A percentile compares a stretch with the other conserved stretches of the same genome.
Conservation (phyloP, 345 rosid species). For the Brassica cretica region DNA sequence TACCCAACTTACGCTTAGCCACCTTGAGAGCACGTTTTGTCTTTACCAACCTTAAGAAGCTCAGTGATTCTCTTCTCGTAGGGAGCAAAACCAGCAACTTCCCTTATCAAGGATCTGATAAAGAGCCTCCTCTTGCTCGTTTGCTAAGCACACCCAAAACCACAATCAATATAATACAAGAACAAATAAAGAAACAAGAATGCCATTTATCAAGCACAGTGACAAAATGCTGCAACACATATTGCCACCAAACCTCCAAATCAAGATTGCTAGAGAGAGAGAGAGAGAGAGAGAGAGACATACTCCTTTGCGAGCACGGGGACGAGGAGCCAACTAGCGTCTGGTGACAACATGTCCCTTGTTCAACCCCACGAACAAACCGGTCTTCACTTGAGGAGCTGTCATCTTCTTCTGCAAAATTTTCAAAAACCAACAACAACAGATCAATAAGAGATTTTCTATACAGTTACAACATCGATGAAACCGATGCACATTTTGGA, state of each 20-base stretch:
- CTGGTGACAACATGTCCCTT: constrained; percentile 45
- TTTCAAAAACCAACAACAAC: neutral
- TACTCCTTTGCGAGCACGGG: constrained; percentile 44
- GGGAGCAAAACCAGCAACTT: constrained; percentile 40
- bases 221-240: neutral
- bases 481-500: neutral
- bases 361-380: constrained; percentile 47
- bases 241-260: neutral
- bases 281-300: neutral
- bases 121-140: constrained; percentile 40
- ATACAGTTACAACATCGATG: neutral
- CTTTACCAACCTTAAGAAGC: constrained; percentile 43
- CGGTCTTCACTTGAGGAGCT: constrained; percentile 32
- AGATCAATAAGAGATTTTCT: neutral
- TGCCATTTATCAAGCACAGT: neutral
- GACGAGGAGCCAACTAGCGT: constrained; percentile 42
- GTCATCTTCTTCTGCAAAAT: constrained; percentile 27
- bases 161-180: too few relatives aligned
- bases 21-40: constrained; percentile 44
- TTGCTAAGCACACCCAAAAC: constrained; percentile 24
- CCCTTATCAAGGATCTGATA: constrained; percentile 35
- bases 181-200: neutral
- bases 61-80: constrained; percentile 46
- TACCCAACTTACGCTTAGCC: constrained; percentile 44
- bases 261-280: neutral